Conservation (phyloP, 768 basidiomycete species). For the Glaciozyma martinii region DNA sequence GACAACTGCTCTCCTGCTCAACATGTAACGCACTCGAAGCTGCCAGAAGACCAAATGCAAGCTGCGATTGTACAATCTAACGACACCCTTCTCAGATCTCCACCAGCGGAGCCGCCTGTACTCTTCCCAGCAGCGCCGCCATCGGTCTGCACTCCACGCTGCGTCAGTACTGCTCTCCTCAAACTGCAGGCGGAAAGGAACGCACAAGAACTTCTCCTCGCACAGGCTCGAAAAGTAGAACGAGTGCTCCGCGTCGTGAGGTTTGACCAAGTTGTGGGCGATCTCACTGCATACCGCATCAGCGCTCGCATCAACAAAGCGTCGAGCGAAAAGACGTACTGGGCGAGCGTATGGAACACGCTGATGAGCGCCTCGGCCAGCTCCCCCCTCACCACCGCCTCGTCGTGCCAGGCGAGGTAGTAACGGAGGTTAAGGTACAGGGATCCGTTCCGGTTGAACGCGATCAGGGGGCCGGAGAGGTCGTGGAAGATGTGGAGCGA, state of each 20-base stretch:
- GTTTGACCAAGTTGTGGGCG: slow-evolving; percentile 63
- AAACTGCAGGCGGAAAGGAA: not conserved
- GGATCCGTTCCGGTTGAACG: slow-evolving; percentile 83
- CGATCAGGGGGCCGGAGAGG: slow-evolving; percentile 49
- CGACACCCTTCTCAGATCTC: too few relatives aligned
- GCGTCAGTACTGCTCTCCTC: not conserved
- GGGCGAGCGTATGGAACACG: slow-evolving; percentile 87
- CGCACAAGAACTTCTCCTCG: slow-evolving; percentile 47
- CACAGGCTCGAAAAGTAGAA: slow-evolving; percentile 90
- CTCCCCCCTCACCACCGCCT: slow-evolving; percentile 51
- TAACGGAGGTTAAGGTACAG: slow-evolving; percentile 82
- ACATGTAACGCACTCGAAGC: too few relatives aligned
- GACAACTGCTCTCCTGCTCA: too few relatives aligned
- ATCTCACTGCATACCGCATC: slow-evolving; percentile 23
- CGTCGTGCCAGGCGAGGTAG: slow-evolving; percentile 47
- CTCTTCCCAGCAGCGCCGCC: not conserved
- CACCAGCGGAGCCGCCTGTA: too few relatives aligned
- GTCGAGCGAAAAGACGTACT: slow-evolving; percentile 52
- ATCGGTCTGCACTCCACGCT: not conserved
- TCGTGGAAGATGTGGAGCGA: slow-evolving; percentile 67
- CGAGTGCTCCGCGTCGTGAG: slow-evolving; percentile 82
- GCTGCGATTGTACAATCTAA: too few relatives aligned
- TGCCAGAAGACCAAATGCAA: too few relatives aligned
- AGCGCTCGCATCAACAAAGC: not conserved
- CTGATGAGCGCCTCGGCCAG: slow-evolving; percentile 62